Evolutionary conservation across 176 grass and related monocot species (phyloP).

Genomic region (Oryza glumipatula): DNA sequence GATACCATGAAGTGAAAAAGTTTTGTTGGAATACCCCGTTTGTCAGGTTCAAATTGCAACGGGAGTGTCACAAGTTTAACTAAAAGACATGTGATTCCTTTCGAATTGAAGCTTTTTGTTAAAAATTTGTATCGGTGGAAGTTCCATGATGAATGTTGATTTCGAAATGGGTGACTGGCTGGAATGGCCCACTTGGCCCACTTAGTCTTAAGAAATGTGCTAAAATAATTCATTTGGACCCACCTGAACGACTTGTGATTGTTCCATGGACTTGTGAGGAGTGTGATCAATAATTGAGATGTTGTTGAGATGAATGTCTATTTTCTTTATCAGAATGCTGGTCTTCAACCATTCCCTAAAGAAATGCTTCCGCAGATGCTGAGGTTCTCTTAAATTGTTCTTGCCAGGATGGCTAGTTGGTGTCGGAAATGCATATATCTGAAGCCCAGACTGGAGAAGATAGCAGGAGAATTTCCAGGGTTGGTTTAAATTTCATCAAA

Average conservation of each 20-base stretch:
- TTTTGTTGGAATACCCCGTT: neutral
- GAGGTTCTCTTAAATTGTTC: conserved; percentile 12
- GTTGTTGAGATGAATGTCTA: neutral
- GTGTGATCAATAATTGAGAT: conserved; percentile 1
- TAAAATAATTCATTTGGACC: neutral
- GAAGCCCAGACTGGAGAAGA: conserved; percentile 91
- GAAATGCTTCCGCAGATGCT: neutral
- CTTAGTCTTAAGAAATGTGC: neutral
- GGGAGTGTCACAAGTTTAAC: too few species aligned
- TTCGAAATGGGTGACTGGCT: neutral
- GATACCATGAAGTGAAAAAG: neutral
- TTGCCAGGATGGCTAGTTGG: conserved; percentile 86
- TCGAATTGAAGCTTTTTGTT: neutral
- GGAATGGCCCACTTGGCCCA: neutral
- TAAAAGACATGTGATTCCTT: neutral
- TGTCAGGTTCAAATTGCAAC: neutral
- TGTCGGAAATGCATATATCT: conserved; percentile 98
- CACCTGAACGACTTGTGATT: neutral
- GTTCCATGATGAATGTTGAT: neutral
- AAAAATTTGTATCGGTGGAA: neutral
- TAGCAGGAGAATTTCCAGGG: conserved; percentile 83
- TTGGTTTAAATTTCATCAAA: conserved; percentile 29
- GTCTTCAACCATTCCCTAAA: neutral
- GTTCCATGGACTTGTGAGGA: neutral
- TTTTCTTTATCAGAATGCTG: neutral